Base-by-base conservation (phyloP, 805 yeast species). In the Lipomyces starkeyi region DNA sequence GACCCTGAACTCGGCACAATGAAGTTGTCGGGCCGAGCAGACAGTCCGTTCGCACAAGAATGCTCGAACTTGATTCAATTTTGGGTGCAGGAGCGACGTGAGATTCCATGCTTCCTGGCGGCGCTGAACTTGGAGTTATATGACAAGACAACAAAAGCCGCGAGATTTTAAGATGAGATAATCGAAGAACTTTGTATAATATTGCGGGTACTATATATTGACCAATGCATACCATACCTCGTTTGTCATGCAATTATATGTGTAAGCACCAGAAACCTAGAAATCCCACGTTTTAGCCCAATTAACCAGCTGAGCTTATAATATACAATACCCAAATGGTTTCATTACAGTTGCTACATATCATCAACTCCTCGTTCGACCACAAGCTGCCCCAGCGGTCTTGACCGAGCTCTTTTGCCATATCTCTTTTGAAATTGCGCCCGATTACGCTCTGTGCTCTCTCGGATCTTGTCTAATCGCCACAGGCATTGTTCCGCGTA, bases 101-200 rank as follows among this genome's bases (percentile, higher is more conserved):
- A 90, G 72, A 85, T 91, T 17, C 90, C 95, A 0, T 89, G 96
- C 71, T 89, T 92, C 71, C 79, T 92, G 64, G 88, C 93, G 66
- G 91, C 93, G 0, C 78, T 92, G 69, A 90, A 87, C 56, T 79
- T 92, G 63, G 88, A 86, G 75, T 76, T 91, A 17, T 88, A 85
- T 79, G 90, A 89, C 61, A 76, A 77, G 68, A 75, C 74, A 17
- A 73, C 75, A 17, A 73, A 69, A 37, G 71, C 73, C 17, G 71
- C 71, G 6, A 53, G 66, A 25, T 66, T 65, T 59, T 66, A 43
- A 34, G 20, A 7, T 14, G 22, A 6, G 56, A 25, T 53, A 13
- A 53, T 11, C n/a, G n/a, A n/a, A 29, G 56, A 29, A 5, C 13
- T 22, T 27, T 27, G 25, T 59, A 40, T 49, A 32, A 25, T 57